These are phyloP conservation scores for Zalaria obscura DNA, from an alignment of 2,329 filamentous ascomycete species.

Conservation along the genomic window DNA sequence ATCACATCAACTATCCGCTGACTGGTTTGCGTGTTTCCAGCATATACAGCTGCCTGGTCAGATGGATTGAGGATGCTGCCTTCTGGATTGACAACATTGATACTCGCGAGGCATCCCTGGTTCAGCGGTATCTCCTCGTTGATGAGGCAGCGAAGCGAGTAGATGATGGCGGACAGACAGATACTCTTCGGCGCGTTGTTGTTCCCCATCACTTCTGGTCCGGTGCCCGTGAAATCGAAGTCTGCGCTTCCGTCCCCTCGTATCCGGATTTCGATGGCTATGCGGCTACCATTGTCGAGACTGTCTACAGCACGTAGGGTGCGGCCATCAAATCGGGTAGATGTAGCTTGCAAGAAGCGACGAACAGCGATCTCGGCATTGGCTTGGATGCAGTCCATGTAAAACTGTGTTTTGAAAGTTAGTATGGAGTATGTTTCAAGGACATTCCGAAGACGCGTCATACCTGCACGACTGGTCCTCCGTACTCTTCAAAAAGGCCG, in stretches of 20 bases:
- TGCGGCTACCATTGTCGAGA: conserved; percentile 27
- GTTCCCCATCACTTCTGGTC: conserved; percentile 17
- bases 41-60: conserved; percentile 14
- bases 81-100: conserved; percentile 14
- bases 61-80: conserved; percentile 16
- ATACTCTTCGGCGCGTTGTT: conserved; percentile 25
- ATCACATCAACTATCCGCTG: conserved; percentile 20
- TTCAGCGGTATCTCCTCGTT: conserved; percentile 34
- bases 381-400: conserved; percentile 25
- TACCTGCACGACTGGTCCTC: conserved; percentile 19
- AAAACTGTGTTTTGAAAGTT: conserved; percentile 13
- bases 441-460: conserved; percentile 26
- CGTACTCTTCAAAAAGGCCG: conserved; percentile 21
- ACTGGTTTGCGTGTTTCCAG: conserved; percentile 16
- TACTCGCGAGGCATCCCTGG: conserved; percentile 17
- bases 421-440: too few species aligned
- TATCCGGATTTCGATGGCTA: conserved; percentile 21
- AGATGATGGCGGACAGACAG: conserved; percentile 21
- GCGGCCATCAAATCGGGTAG: conserved; percentile 6
- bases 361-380: conserved; percentile 22
- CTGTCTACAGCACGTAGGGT: conserved; percentile 19
- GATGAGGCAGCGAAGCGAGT: conserved; percentile 16
- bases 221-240: conserved; percentile 29
- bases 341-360: conserved; percentile 13
- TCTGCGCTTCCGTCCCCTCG: conserved; percentile 15